Evolutionary conservation across 2,329 filamentous ascomycete species (phyloP).

Genomic region (Penicillium occitanis): DNA sequence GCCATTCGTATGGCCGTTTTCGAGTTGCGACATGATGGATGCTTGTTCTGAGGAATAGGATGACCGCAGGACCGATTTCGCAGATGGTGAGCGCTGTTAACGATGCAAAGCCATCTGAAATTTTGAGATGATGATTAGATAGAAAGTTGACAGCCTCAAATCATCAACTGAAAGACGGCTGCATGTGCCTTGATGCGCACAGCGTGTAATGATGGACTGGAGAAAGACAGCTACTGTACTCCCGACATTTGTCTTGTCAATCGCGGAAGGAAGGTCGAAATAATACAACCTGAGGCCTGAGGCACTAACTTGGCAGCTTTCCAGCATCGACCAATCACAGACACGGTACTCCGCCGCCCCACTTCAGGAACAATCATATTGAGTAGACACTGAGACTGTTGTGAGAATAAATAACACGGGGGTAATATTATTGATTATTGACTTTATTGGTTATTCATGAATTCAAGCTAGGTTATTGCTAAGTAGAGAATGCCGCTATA

Average conservation of each 20-base stretch:
- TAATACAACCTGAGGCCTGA: neutral
- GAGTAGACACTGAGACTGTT: neutral
- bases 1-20: conserved; percentile 55
- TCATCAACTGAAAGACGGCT: neutral
- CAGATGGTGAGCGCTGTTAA: conserved; percentile 3
- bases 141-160: neutral
- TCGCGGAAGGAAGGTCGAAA: conserved; percentile 2
- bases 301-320: conserved; percentile 13
- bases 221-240: neutral
- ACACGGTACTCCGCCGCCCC: neutral
- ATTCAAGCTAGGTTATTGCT: neutral
- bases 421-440: neutral
- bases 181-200: conserved; percentile 8
- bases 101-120: conserved; percentile 12
- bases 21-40: conserved; percentile 51
- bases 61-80: conserved; percentile 18
- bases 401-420: neutral
- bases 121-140: neutral
- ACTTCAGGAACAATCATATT: neutral
- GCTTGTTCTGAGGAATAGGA: conserved; percentile 4
- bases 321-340: neutral
- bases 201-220: conserved; percentile 3
- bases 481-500: neutral
- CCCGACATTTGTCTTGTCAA: neutral
- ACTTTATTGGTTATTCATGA: neutral